phyloP scores from a whole-genome alignment of 2,329 filamentous ascomycete species.

The Daldinia sp. region DNA sequence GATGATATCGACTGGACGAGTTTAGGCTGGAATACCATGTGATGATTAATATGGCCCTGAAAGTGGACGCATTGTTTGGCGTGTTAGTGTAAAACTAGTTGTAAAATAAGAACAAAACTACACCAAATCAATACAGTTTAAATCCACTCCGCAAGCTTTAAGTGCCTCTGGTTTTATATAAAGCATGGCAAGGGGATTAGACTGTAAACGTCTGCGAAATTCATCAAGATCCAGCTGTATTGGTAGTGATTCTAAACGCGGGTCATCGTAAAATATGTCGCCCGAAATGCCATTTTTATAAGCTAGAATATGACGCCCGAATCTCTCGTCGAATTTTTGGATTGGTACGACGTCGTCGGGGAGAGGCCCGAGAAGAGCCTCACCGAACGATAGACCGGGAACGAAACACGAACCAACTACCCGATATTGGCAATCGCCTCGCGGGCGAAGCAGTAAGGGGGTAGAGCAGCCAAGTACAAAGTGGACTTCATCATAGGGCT shows the following conservation, averaged over 20 bases:
- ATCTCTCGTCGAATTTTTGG: neutral
- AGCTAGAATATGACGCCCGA: neutral
- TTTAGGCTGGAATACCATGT: neutral
- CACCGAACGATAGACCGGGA: neutral
- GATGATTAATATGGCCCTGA: neutral
- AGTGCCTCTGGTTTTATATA: conserved; percentile 14
- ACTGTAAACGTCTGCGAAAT: conserved; percentile 10
- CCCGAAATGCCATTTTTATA: conserved; percentile 21
- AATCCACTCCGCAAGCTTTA: conserved; percentile 10
- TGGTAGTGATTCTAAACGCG: conserved; percentile 23
- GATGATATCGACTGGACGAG: conserved; percentile 1
- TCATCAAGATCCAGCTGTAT: conserved; percentile 15
- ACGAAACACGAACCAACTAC: conserved; percentile 28
- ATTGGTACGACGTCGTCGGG: conserved; percentile 13
- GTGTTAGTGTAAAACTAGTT: neutral
- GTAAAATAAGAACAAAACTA: conserved; percentile 13
- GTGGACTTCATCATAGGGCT: conserved; percentile 25
- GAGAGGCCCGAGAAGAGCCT: conserved; percentile 31
- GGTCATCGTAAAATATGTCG: conserved; percentile 20
- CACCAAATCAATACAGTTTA: conserved; percentile 28
- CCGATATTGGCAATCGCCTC: conserved; percentile 9
- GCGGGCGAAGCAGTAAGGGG: conserved; percentile 18
- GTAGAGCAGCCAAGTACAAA: conserved; percentile 21
- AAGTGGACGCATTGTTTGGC: neutral
- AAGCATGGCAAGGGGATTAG: neutral